Percentiles rank a stretch among this genome's conserved stretches.
These are phyloP conservation scores for Fusarium pseudonygamai DNA, from an alignment of 2,329 filamentous ascomycete species.

Conservation along the genomic window DNA sequence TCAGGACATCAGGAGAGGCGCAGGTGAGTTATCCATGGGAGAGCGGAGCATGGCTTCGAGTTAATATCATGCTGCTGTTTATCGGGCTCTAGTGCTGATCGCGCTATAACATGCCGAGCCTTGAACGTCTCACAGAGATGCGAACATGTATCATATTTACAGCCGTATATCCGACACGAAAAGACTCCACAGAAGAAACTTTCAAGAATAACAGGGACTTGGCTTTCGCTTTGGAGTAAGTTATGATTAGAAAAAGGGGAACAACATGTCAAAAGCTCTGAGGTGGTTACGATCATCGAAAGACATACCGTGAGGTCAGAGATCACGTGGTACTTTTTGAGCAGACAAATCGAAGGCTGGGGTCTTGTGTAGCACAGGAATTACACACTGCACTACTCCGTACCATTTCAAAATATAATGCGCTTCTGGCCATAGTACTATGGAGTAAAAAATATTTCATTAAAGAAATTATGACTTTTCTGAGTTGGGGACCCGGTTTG, in stretches of 20 bases:
- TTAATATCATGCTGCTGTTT: too few relatives aligned
- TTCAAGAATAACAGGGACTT: neutral
- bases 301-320: neutral
- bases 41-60: too few relatives aligned
- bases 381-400: too few relatives aligned
- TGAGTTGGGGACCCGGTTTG: neutral
- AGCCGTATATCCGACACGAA: neutral
- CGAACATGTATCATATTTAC: neutral
- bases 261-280: too few relatives aligned
- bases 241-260: neutral
- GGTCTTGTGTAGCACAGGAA: rapidly evolving
- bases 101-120: rapidly evolving
- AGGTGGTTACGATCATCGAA: too few relatives aligned
- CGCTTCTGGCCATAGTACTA: neutral
- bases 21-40: neutral
- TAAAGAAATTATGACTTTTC: neutral
- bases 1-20: neutral
- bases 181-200: neutral
- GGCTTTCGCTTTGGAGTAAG: too few relatives aligned
- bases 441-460: neutral
- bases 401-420: too few relatives aligned
- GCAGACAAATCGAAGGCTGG: rapidly evolving
- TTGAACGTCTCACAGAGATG: neutral
- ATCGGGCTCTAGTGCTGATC: neutral
- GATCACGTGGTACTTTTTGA: rapidly evolving